Evolutionary conservation across 352 stramenopile species (phyloP).

Genomic region (Plasmopara muralis): DNA sequence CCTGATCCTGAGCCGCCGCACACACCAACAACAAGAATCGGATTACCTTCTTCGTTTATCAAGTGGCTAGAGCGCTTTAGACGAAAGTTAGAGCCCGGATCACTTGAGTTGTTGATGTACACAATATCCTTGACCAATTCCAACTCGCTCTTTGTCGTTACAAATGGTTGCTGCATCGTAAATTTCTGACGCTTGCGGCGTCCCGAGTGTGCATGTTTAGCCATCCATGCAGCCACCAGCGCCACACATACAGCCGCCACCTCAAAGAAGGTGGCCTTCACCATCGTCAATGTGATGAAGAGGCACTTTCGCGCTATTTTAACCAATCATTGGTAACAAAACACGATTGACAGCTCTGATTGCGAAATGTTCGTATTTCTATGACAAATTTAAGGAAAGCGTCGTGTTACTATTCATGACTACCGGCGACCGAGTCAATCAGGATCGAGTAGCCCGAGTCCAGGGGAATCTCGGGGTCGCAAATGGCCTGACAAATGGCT

Average conservation of each 20-base stretch:
- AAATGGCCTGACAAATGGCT: constrained; percentile 89
- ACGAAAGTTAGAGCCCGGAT: constrained; percentile 34
- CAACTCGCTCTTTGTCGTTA: constrained; percentile 52
- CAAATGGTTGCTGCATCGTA: constrained; percentile 36
- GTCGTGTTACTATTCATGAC: constrained; percentile 12
- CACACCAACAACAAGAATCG: constrained; percentile 88
- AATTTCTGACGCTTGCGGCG: constrained; percentile 32
- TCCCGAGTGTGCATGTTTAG: constrained; percentile 42
- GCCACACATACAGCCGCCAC: constrained; percentile 38
- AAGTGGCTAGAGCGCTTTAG: constrained; percentile 29
- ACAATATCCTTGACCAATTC: constrained; percentile 81
- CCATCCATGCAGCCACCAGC: constrained; percentile 39
- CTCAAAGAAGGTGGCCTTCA: constrained; percentile 39
- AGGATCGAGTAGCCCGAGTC: constrained; percentile 95
- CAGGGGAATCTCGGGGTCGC: constrained; percentile 81
- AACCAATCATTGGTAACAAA: no score
- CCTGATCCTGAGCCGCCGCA: constrained; percentile 88
- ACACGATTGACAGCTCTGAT: no score
- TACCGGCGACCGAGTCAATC: constrained; percentile 90
- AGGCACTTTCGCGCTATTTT: not conserved
- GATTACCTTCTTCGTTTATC: constrained; percentile 48
- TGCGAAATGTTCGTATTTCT: no score
- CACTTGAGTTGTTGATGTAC: constrained; percentile 73
- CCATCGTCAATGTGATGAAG: constrained; percentile 22
- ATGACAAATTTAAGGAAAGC: not conserved